phyloP scores from a whole-genome alignment of 140 eudicot species.

The Erigeron philadelphicus region DNA sequence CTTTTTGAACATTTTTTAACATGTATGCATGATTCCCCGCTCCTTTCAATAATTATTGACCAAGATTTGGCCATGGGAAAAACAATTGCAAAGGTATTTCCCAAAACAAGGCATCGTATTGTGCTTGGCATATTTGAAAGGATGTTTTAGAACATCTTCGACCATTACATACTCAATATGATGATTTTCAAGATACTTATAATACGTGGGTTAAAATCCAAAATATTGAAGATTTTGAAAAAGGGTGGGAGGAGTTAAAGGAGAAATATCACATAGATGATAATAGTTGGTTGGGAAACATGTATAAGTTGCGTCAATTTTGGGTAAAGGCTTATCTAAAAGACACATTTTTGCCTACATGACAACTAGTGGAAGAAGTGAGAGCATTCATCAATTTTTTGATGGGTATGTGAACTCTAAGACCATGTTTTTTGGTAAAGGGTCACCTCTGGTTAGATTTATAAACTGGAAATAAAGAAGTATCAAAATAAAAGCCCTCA shows the following conservation, averaged over 20 bases:
- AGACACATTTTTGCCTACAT: constrained; percentile 14
- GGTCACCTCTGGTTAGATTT: too few species aligned
- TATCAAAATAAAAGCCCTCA: too few species aligned
- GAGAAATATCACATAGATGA: neutral
- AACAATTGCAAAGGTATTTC: neutral
- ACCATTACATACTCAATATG: neutral
- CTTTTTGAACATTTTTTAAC: constrained; percentile 9
- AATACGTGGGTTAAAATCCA: neutral
- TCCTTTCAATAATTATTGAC: neutral
- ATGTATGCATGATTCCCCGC: neutral
- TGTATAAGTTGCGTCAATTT: neutral
- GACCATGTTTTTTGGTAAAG: too few species aligned
- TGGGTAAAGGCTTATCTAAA: neutral
- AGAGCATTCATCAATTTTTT: neutral
- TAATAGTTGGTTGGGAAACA: neutral
- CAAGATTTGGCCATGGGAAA: neutral
- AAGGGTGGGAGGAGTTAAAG: neutral
- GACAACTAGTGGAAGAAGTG: constrained; percentile 4
- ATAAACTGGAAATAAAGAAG: too few species aligned
- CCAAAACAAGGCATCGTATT: constrained; percentile 8
- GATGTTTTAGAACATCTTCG: constrained; percentile 20
- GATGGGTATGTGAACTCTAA: neutral
- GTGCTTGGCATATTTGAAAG: constrained; percentile 14
- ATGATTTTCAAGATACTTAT: constrained; percentile 6
- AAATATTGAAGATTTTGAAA: neutral